Conservation (phyloP, 495 filamentous ascomycete species). For the Ascodesmis nigricans region DNA sequence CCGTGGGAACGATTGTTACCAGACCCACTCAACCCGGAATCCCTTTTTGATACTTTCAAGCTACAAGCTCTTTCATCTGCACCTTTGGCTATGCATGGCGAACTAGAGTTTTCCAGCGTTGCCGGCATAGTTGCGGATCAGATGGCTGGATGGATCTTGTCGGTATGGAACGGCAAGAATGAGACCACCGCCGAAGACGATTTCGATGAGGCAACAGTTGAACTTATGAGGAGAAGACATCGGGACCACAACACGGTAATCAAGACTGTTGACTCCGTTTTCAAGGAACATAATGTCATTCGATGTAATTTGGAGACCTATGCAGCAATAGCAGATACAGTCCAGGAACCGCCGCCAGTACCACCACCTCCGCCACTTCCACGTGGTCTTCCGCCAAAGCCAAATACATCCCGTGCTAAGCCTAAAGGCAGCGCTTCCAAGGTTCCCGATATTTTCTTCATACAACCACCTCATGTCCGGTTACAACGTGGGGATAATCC, state of each 20-base stretch:
- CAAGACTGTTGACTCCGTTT: slow-evolving; percentile 13
- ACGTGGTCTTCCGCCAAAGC: not conserved
- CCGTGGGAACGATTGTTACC: no score
- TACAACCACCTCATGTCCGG: slow-evolving; percentile 47
- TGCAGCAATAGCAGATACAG: slow-evolving; percentile 16
- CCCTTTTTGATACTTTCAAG: not conserved
- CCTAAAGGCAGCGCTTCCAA: no score
- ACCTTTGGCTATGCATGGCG: slow-evolving; percentile 8
- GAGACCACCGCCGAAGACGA: slow-evolving; percentile 15
- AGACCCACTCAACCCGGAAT: no score
- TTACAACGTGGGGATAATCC: slow-evolving; percentile 51
- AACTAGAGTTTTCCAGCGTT: slow-evolving; percentile 16
- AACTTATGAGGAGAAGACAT: slow-evolving; percentile 10
- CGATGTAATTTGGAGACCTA: slow-evolving; percentile 20
- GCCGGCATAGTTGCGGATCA: slow-evolving; percentile 15
- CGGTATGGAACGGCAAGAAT: slow-evolving; percentile 4
- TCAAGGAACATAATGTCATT: slow-evolving; percentile 8
- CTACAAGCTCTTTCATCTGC: not conserved
- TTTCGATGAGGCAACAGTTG: slow-evolving; percentile 9
- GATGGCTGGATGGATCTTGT: slow-evolving; percentile 12
- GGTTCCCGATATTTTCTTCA: slow-evolving; percentile 21
- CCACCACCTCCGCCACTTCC: slow-evolving; percentile 5
- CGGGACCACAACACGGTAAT: slow-evolving; percentile 16
- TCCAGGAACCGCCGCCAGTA: slow-evolving; percentile 14
- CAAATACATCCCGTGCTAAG: not conserved